Evolutionary conservation across 2,329 filamentous ascomycete genomes (phyloP).

Genomic region (Botrytis medusae): DNA sequence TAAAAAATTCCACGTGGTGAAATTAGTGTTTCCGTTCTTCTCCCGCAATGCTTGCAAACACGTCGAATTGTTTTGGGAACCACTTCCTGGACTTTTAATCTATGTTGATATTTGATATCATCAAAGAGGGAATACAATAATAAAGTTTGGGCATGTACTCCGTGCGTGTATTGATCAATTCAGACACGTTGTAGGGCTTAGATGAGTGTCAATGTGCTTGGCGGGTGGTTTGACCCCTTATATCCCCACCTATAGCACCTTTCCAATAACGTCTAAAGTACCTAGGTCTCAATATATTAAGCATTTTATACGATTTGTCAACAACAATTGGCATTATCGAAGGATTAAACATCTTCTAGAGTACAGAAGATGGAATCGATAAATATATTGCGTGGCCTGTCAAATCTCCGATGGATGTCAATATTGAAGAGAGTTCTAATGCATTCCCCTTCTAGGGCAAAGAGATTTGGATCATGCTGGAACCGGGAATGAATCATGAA

Average conservation of each 20-base stretch:
- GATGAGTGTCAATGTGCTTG: slow-evolving; percentile 16
- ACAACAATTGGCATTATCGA: background rate
- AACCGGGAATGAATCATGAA: background rate
- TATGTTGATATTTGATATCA: slow-evolving; percentile 10
- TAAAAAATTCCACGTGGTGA: slow-evolving; percentile 16
- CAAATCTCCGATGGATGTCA: slow-evolving; percentile 13
- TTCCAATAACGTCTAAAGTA: background rate
- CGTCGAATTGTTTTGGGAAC: slow-evolving; percentile 1
- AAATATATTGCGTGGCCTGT: background rate
- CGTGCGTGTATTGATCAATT: slow-evolving; percentile 10
- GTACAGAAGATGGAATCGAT: background rate
- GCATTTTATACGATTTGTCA: slow-evolving; percentile 1
- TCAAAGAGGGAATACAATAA: slow-evolving; percentile 2
- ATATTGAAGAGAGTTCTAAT: background rate
- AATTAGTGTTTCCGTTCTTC: slow-evolving; percentile 11
- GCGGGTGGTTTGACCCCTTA: slow-evolving; percentile 14
- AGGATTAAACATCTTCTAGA: background rate
- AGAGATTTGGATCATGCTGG: background rate
- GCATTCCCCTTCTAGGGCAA: background rate
- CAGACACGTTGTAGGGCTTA: slow-evolving; percentile 18
- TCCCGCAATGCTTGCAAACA: background rate
- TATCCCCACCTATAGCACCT: background rate
- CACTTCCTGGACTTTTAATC: slow-evolving; percentile 5
- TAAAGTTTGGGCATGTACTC: slow-evolving; percentile 5
- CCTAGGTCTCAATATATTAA: background rate